Conservation (phyloP, 225 moss, liverwort and hornwort species). For the Bryoerythrophyllum caledonicum region DNA sequence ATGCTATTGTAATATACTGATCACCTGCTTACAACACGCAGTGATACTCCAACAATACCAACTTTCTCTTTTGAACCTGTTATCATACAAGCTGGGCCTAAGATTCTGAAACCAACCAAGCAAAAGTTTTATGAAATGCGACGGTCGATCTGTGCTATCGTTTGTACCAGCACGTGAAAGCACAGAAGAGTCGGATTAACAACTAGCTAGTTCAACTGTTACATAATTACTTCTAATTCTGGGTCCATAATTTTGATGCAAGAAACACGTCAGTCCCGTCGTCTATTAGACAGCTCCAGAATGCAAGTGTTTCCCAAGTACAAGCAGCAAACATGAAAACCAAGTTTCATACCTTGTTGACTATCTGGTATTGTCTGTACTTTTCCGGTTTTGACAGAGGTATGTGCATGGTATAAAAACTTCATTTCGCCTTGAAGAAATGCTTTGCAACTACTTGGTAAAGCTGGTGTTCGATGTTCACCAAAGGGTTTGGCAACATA, state of each 20-base stretch:
- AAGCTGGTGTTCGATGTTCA: conserved; percentile 63
- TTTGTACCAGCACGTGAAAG: neutral
- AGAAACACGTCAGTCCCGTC: conserved; percentile 18
- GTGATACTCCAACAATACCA: too few species aligned
- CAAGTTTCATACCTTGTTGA: conserved; percentile 22
- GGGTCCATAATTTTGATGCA: neutral
- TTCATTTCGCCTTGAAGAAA: conserved; percentile 43
- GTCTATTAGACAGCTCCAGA: conserved; percentile 10
- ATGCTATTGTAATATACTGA: too few species aligned
- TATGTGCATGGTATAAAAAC: conserved; percentile 8
- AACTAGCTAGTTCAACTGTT: conserved; percentile 8
- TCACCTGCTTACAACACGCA: too few species aligned
- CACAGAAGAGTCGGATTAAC: conserved; percentile 15
- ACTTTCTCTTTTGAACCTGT: too few species aligned
- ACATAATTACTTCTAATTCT: conserved; percentile 6
- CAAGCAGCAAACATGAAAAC: conserved; percentile 11
- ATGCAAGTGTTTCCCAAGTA: conserved; percentile 9
- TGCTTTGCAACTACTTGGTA: conserved; percentile 56
- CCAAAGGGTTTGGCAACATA: conserved; percentile 71
- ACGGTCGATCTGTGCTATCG: too few species aligned
- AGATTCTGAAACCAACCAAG: too few species aligned
- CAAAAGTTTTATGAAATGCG: too few species aligned
- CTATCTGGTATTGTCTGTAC: conserved; percentile 1
- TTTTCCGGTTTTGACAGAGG: neutral
- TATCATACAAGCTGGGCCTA: too few species aligned